Conservation (phyloP, 768 basidiomycete species). For the Boletus barrowsii region DNA sequence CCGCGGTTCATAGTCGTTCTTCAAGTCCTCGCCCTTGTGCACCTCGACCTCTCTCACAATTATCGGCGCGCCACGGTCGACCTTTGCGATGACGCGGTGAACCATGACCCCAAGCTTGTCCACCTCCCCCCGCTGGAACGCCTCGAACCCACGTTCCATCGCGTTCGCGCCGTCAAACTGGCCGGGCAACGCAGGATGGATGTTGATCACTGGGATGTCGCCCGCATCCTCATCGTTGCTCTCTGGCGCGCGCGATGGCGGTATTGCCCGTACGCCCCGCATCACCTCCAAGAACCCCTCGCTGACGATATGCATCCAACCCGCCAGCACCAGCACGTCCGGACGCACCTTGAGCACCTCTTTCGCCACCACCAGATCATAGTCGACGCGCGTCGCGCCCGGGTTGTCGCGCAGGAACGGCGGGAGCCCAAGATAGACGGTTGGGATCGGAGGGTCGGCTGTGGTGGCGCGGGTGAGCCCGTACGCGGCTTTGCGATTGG, state of each 20-base stretch:
- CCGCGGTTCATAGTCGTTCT: constrained; percentile 59
- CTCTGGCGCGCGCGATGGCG: too few relatives aligned
- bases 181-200: constrained; percentile 94
- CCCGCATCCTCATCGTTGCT: constrained; percentile 28
- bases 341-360: constrained; percentile 63
- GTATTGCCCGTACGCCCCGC: constrained; percentile 32
- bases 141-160: constrained; percentile 84
- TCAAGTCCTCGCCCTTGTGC: constrained; percentile 68
- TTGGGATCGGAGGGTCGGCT: constrained; percentile 75
- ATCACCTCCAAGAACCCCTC: constrained; percentile 74
- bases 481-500: constrained; percentile 88
- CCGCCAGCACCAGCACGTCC: constrained; percentile 88
- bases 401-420: constrained; percentile 76
- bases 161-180: constrained; percentile 94
- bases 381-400: constrained; percentile 74
- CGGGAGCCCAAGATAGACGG: constrained; percentile 78
- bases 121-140: constrained; percentile 81
- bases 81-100: constrained; percentile 88
- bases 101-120: constrained; percentile 84
- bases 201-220: constrained; percentile 83
- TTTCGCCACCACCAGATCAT: constrained; percentile 77
- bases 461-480: constrained; percentile 78
- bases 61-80: constrained; percentile 89
- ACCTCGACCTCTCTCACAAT: constrained; percentile 78
- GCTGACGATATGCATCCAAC: constrained; percentile 97